A percentile compares a stretch with the other conserved stretches of the same genome.
Conservation (phyloP, 2,329 filamentous ascomycete species). For the Sclerotinia minor region DNA sequence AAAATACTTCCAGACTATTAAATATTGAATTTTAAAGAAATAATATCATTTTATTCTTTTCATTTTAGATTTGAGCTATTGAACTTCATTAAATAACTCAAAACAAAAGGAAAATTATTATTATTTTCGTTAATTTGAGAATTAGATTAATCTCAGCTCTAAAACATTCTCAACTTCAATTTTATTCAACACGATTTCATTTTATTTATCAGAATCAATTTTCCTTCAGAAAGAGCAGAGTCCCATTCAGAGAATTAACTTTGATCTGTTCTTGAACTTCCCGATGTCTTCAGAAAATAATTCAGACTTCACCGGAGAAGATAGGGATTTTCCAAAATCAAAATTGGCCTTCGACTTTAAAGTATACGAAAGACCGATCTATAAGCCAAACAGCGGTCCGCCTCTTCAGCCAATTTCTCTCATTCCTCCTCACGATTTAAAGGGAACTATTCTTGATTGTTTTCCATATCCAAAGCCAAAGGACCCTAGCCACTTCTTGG, state of each 20-base stretch:
- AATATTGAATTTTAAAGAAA: neutral
- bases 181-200: neutral
- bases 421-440: constrained; percentile 51
- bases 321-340: constrained; percentile 15
- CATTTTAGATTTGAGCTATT: neutral
- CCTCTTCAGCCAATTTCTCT: constrained; percentile 51
- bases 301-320: constrained; percentile 11
- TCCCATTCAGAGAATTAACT: neutral
- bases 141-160: neutral
- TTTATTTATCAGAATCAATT: constrained; percentile 1
- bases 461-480: constrained; percentile 47
- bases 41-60: rapidly evolving
- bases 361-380: constrained; percentile 41
- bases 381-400: constrained; percentile 52
- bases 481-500: constrained; percentile 33
- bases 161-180: constrained; percentile 16
- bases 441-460: constrained; percentile 56
- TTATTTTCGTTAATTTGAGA: neutral
- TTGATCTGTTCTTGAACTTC: neutral
- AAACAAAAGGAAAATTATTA: neutral
- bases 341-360: constrained; percentile 36
- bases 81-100: neutral
- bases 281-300: constrained; percentile 8
- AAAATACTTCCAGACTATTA: neutral
- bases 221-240: neutral